Percentiles rank a stretch among this genome's conserved stretches.
Evolutionary conservation across 495 filamentous ascomycete species (phyloP).

Genomic region (Penicillium chermesinum): DNA sequence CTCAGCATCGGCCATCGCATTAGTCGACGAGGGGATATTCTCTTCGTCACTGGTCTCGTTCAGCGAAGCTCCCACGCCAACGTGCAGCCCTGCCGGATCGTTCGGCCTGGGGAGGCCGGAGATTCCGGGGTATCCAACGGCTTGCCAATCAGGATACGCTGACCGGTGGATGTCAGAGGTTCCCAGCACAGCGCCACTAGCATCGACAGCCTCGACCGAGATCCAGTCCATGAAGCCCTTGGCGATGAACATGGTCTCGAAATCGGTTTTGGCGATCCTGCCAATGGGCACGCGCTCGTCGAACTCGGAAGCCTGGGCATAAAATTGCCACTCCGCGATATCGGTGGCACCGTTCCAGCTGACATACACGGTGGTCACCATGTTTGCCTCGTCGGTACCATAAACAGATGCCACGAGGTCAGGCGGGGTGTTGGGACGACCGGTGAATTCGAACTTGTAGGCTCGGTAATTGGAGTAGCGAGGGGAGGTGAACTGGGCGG

Average conservation of each 20-base stretch:
- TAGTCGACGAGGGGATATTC: neutral
- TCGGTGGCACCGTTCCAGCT: constrained; percentile 47
- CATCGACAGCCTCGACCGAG: constrained; percentile 45
- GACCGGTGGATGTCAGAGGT: constrained; percentile 19
- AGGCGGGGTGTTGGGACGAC: constrained; percentile 23
- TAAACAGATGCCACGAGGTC: constrained; percentile 25
- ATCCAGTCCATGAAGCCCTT: constrained; percentile 33
- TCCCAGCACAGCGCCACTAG: constrained; percentile 14
- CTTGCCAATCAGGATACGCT: constrained; percentile 15
- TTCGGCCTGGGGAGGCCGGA: constrained; percentile 11
- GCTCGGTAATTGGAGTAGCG: constrained; percentile 30
- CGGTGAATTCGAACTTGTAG: constrained; percentile 32
- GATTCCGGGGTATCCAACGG: constrained; percentile 11
- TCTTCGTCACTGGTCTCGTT: neutral
- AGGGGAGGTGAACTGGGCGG: constrained; percentile 19
- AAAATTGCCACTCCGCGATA: constrained; percentile 33
- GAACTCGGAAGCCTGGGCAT: constrained; percentile 26
- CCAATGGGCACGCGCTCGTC: constrained; percentile 21
- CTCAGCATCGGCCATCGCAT: constrained; percentile 14
- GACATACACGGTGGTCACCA: constrained; percentile 33
- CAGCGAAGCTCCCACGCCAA: neutral
- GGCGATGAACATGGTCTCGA: constrained; percentile 31
- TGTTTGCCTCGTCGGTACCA: constrained; percentile 24
- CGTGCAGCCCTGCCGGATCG: constrained; percentile 12
- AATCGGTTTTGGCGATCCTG: constrained; percentile 20